A percentile compares a stretch with the other conserved stretches of the same genome.
Conservation (phyloP, 78 protist genomes). For the Pigoraptor vietnamica region DNA sequence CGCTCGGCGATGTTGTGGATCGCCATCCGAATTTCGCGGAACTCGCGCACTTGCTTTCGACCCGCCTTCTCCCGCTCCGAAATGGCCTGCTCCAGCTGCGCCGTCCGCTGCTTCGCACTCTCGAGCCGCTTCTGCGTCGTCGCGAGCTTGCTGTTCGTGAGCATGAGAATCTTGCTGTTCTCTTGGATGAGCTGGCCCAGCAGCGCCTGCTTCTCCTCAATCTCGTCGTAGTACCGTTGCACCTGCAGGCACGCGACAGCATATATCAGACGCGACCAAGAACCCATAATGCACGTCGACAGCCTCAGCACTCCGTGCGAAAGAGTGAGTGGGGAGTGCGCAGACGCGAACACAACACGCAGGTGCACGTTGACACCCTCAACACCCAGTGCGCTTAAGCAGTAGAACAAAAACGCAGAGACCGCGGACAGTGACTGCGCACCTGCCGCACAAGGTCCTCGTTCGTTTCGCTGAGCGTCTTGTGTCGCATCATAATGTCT, state of each 20-base stretch:
- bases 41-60: not conserved
- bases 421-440: not conserved
- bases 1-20: not conserved
- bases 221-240: not conserved
- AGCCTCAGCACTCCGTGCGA: too few relatives aligned
- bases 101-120: not conserved
- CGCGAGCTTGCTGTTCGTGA: not conserved
- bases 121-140: not conserved
- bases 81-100: not conserved
- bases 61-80: not conserved
- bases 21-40: not conserved
- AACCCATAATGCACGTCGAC: too few relatives aligned
- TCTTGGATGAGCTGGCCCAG: not conserved
- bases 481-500: not conserved
- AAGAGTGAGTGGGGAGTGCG: too few relatives aligned
- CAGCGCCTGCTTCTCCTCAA: not conserved
- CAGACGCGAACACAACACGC: too few relatives aligned
- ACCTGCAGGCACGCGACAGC: not conserved
- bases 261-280: too few relatives aligned
- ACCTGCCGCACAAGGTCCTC: not conserved
- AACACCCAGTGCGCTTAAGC: too few relatives aligned
- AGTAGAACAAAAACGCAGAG: not conserved
- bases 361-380: too few relatives aligned
- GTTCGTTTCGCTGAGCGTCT: not conserved
- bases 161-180: not conserved